A percentile compares a stretch with the other conserved stretches of the same genome.
Evolutionary conservation across 2,329 filamentous ascomycete species (phyloP).

Genomic region (Microsporum ferrugineum): DNA sequence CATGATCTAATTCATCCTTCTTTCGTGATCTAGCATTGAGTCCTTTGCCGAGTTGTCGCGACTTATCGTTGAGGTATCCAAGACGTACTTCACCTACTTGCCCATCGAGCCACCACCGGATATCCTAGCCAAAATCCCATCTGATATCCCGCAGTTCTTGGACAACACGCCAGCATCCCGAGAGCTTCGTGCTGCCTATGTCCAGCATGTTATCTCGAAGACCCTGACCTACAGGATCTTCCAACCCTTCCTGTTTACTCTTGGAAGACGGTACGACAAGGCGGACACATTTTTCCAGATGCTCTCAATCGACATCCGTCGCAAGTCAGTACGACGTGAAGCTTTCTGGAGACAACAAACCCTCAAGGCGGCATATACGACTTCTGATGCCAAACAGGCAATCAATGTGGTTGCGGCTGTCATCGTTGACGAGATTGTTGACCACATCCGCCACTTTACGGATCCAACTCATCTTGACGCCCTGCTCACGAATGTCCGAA

Average conservation of each 20-base stretch:
- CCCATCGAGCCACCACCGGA: constrained; percentile 41
- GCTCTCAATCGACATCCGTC: constrained; percentile 45
- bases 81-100: constrained; percentile 42
- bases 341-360: constrained; percentile 50
- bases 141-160: constrained; percentile 44
- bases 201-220: constrained; percentile 46
- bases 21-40: constrained; percentile 36
- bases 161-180: constrained; percentile 42
- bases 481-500: constrained; percentile 41
- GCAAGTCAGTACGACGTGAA: constrained; percentile 46
- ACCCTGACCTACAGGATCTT: constrained; percentile 47
- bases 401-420: constrained; percentile 45
- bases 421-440: constrained; percentile 47
- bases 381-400: constrained; percentile 45
- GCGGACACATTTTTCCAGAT: constrained; percentile 45
- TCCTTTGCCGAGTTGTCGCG: constrained; percentile 42
- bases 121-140: constrained; percentile 41
- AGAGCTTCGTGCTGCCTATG: constrained; percentile 43
- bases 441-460: constrained; percentile 43
- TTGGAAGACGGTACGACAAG: constrained; percentile 44
- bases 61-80: constrained; percentile 42
- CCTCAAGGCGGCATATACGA: constrained; percentile 46
- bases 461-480: constrained; percentile 41
- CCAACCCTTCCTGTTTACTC: constrained; percentile 47
- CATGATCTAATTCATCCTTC: constrained; percentile 10